Conservation (phyloP, 2,329 filamentous ascomycete genomes). For the Alternaria brassicae region DNA sequence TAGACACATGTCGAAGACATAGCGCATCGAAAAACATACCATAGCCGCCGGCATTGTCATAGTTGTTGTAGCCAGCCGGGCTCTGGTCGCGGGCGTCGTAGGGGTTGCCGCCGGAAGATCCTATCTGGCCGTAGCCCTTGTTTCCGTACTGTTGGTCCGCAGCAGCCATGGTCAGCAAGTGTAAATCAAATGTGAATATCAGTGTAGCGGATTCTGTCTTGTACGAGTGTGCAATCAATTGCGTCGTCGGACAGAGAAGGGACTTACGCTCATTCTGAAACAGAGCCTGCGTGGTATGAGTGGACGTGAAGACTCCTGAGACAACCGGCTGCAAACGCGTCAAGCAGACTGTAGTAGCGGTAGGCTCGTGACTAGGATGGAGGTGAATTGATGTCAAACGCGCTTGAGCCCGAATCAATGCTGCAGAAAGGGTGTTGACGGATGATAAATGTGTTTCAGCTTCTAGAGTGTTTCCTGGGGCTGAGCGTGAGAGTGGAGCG, state of each 20-base stretch:
- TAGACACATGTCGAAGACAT: slow-evolving; percentile 30
- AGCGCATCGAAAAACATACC: slow-evolving; percentile 42
- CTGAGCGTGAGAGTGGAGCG: slow-evolving; percentile 19
- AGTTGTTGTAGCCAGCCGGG: slow-evolving; percentile 61
- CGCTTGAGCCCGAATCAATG: slow-evolving; percentile 15
- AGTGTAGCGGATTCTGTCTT: slow-evolving; percentile 13
- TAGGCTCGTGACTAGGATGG: background rate
- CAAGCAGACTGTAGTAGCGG: slow-evolving; percentile 16
- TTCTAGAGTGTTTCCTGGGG: slow-evolving; percentile 19
- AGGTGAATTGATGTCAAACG: slow-evolving; percentile 14
- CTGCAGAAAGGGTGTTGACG: slow-evolving; percentile 13
- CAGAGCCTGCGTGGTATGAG: slow-evolving; percentile 42
- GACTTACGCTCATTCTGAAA: slow-evolving; percentile 53
- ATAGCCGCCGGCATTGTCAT: slow-evolving; percentile 50
- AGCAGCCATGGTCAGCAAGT: slow-evolving; percentile 27
- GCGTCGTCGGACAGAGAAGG: slow-evolving; percentile 21
- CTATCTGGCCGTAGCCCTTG: slow-evolving; percentile 51
- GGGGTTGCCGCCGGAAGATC: slow-evolving; percentile 53
- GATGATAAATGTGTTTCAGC: slow-evolving; percentile 26
- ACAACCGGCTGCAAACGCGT: slow-evolving; percentile 32
- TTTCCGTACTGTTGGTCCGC: slow-evolving; percentile 51
- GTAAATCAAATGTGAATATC: slow-evolving; percentile 4
- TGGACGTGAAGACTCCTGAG: slow-evolving; percentile 45
- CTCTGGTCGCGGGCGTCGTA: slow-evolving; percentile 51
- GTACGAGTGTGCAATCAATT: slow-evolving; percentile 14